Base-by-base conservation (phyloP, 805 yeast species). In the Candida pseudofarinosa region DNA sequence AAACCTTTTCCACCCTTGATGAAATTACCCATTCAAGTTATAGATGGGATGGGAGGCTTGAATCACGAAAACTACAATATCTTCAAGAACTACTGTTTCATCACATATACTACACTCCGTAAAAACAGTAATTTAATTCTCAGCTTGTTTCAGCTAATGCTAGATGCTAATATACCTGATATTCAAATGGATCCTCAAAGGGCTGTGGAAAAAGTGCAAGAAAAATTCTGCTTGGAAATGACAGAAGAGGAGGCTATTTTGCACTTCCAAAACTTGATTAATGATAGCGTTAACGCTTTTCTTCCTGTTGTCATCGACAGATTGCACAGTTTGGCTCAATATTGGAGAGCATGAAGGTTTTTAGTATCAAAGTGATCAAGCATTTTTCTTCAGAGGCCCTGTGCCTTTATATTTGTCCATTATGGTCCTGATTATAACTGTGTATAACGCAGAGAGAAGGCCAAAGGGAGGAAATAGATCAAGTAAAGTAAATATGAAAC, bases 1-100 rank as follows among this genome's bases (percentile, higher is more conserved):
- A 93, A 93, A 60, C 98, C 98, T 12, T 93, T 93, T 65, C 98
- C 99, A 12, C 99, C 99, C 1, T 73, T 91, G 66, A 93, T 93
- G 97, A 93, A 93, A 58, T 69, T 93, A 32, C 99, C 99, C 0
- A 93, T 93, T 34, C 99, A 93, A 63, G 85, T 93, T 14, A 86
- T 93, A 34, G 99, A 93, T 51, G 98, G 97, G 0, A 93, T 93
- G 88, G 99, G 99, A 1, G 99, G 98, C 1, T 76, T 88, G 39
- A 75, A 77, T 48, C 88, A 91, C 39, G 85, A 84, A 35, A 90
- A 91, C 60, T 93, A 87, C 62, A 81, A 82, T 49, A 79, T 85
- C 48, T 93, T 93, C 66, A 79, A 95, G 55, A 87, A 88, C 60
- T 90, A 90, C 64, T 93, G 99, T 58, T 93, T 90, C 66, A 91